A percentile compares a stretch with the other conserved stretches of the same genome.
phyloP scores from a whole-genome alignment of 768 basidiomycete species.

The Leccinum barrowsii region DNA sequence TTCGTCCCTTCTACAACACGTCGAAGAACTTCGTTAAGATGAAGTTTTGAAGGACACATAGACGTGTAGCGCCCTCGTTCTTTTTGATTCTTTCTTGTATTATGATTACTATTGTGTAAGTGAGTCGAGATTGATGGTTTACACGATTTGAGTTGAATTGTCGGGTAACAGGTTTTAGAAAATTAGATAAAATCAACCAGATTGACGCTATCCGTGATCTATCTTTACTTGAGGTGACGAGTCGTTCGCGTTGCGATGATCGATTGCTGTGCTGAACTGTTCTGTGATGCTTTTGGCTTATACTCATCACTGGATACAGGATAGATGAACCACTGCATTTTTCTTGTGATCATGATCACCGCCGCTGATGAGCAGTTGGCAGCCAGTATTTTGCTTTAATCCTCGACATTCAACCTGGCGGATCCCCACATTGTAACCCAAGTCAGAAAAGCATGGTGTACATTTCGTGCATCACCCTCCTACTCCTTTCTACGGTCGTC shows the following conservation, averaged over 20 bases:
- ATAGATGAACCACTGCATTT: not conserved
- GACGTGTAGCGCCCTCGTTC: not conserved
- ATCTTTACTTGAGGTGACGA: no score
- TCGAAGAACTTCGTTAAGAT: not conserved
- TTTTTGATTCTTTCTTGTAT: not conserved
- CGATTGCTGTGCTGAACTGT: not conserved
- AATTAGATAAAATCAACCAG: not conserved
- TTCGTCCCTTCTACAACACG: no score
- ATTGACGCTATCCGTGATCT: not conserved
- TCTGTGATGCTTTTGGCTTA: not conserved
- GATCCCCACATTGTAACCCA: not conserved
- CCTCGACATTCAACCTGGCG: not conserved
- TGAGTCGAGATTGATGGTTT: not conserved
- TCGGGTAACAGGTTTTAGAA: not conserved
- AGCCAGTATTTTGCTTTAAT: not conserved
- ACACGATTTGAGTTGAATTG: conserved; percentile 1
- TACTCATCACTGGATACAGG: not conserved
- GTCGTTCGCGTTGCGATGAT: no score
- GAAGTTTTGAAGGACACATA: not conserved
- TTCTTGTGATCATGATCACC: not conserved
- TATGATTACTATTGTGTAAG: not conserved
- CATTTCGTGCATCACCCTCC: not conserved
- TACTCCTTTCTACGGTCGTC: conserved; percentile 14
- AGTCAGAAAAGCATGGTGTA: not conserved
- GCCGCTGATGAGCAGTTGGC: no score